Conservation (phyloP, 495 filamentous ascomycete genomes). For the Terfezia claveryi region DNA sequence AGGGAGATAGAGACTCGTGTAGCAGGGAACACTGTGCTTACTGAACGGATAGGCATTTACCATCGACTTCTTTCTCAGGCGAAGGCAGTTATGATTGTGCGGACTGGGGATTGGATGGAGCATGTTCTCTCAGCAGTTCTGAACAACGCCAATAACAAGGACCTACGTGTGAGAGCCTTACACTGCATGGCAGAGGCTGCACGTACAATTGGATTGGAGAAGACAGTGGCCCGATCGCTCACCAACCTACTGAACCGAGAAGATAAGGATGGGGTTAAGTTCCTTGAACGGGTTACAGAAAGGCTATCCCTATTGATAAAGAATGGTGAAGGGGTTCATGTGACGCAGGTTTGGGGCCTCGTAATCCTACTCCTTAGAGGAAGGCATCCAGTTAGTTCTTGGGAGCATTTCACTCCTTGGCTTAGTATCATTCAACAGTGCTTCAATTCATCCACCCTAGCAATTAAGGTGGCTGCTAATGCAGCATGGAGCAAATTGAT, state of each 20-base stretch:
- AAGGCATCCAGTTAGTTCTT: conserved; percentile 37
- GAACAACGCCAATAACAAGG: conserved; percentile 54
- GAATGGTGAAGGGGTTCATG: conserved; percentile 39
- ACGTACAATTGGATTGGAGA: conserved; percentile 39
- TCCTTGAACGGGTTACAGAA: conserved; percentile 38
- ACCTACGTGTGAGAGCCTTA: conserved; percentile 53
- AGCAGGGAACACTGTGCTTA: conserved; percentile 53
- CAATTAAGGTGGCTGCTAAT: conserved; percentile 54
- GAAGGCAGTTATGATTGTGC: conserved; percentile 38
- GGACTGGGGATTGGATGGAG: conserved; percentile 46
- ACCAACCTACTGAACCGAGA: conserved; percentile 40
- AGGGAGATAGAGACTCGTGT: conserved; percentile 49
- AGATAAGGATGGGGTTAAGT: conserved; percentile 33
- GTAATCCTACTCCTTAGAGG: conserved; percentile 52
- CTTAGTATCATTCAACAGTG: conserved; percentile 55
- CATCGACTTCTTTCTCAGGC: conserved; percentile 47
- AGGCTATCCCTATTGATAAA: conserved; percentile 49
- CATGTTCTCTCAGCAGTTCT: conserved; percentile 65
- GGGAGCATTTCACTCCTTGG: conserved; percentile 52
- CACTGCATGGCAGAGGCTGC: conserved; percentile 45
- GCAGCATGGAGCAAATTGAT: conserved; percentile 67
- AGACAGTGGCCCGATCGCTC: conserved; percentile 37
- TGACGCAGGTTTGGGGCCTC: conserved; percentile 78
- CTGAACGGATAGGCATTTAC: conserved; percentile 55
- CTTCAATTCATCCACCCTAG: conserved; percentile 56